A percentile compares a stretch with the other conserved stretches of the same genome.
phyloP scores from a whole-genome alignment of 2,329 filamentous ascomycete species.

The Ascochyta lentis region DNA sequence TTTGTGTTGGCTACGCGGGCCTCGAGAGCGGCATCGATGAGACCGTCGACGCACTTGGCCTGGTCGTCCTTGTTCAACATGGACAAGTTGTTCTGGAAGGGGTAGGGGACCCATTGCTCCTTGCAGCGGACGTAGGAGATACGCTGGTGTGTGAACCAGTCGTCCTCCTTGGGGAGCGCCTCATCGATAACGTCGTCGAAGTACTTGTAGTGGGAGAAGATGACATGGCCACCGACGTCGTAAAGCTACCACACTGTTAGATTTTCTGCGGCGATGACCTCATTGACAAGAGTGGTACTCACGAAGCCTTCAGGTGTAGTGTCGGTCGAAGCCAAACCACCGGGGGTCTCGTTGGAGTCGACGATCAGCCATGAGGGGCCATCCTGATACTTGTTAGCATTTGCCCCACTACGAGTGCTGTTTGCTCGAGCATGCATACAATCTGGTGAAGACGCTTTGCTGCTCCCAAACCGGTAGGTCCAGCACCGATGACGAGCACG shows the following conservation, averaged over 20 bases:
- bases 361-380: conserved; percentile 95
- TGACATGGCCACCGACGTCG: conserved; percentile 97
- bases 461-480: conserved; percentile 95
- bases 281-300: conserved; percentile 56
- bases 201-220: conserved; percentile 99
- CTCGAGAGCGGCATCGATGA: conserved; percentile 93
- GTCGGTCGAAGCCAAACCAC: conserved; percentile 95
- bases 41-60: conserved; percentile 89
- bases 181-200: conserved; percentile 99
- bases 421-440: conserved; percentile 65
- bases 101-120: conserved; percentile 95
- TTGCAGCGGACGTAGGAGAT: conserved; percentile 99
- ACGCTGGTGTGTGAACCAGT: conserved; percentile 98
- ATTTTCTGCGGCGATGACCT: neutral
- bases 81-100: conserved; percentile 99
- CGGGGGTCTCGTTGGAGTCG: conserved; percentile 88
- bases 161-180: conserved; percentile 88
- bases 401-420: conserved; percentile 15
- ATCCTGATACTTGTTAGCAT: conserved; percentile 64
- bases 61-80: conserved; percentile 98
- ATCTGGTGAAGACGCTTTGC: conserved; percentile 98
- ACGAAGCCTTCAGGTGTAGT: conserved; percentile 96
- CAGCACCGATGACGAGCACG: conserved; percentile 96
- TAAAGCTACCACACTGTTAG: conserved; percentile 69
- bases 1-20: conserved; percentile 86